Evolutionary conservation across 2,329 filamentous ascomycete genomes (phyloP), one percentile per base, ranked within the genome.

Genomic region (Epichloe amarillans): DNA sequence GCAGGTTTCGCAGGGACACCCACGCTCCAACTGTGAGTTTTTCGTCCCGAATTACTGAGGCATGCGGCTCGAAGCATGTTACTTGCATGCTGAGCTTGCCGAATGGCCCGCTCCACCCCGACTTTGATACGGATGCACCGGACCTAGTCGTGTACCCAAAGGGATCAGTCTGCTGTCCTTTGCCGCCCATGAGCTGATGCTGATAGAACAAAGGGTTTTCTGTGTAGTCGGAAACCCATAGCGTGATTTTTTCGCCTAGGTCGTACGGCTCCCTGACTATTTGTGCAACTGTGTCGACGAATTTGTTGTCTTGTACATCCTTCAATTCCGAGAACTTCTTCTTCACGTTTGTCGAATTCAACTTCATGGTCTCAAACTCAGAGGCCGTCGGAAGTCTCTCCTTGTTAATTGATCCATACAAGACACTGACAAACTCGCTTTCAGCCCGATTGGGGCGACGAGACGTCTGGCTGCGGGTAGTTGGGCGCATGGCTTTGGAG

Each of bases 221-320:
- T 0, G 88, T 94, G 64, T 90, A 95, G 65, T 96, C 90, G 0
- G 86, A 85, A 17, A 95, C 69, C 71, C 89, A 89, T 0, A 95
- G 56, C 5, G 80, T 78, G 12, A 77, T 66, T 51, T 67, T 76
- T 26, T 75, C 72, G 21, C 62, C 61, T 6, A 58, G 19, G 33
- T 72, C 66, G 42, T 64, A 72, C 0, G 76, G 75, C 2, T 70
- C 66, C 44, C 64, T 71, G 45, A 89, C 75, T 2, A 95, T 79
- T 60, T 90, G 77, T 2, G 78, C 88, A 17, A 87, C 70, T 1
- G 94, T 62, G 61, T 95, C 80, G 58, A 76, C 80, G 60, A 83
- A 94, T 0, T 59, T 70, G 14, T 65, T 64, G 0, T 74, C 67
- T 3, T 67, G 59, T 1, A 88, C 66, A 57, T 89, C 78, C 55